These are phyloP conservation scores for Kondoa malvinella DNA, from an alignment of 768 basidiomycete species.

Conservation along the genomic window DNA sequence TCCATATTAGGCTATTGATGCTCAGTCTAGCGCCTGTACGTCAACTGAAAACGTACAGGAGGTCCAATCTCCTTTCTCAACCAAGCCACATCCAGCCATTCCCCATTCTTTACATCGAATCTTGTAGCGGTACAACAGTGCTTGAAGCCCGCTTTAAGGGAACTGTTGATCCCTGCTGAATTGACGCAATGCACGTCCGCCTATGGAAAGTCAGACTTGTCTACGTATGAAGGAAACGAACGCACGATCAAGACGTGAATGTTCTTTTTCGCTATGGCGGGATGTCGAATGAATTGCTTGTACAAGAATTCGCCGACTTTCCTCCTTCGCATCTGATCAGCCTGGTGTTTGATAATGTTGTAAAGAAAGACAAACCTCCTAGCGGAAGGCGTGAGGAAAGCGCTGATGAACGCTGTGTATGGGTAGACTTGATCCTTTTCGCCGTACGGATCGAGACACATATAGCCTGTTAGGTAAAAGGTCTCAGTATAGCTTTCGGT, in stretches of 20 bases:
- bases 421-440: background rate
- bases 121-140: background rate
- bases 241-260: background rate
- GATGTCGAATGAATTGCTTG: background rate
- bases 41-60: background rate
- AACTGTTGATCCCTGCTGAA: background rate
- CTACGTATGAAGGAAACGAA: background rate
- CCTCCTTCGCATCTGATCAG: background rate
- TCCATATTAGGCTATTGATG: too few species aligned
- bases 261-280: background rate
- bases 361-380: background rate
- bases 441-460: background rate
- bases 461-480: too few species aligned
- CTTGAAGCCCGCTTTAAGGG: background rate
- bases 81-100: background rate
- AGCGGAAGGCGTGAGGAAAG: background rate
- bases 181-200: background rate
- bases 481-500: too few species aligned
- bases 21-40: background rate
- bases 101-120: background rate
- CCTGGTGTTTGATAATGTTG: background rate
- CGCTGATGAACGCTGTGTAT: background rate
- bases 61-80: background rate
- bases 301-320: background rate
- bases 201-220: background rate